These are phyloP conservation scores for Phenoliferia sp. DNA, from an alignment of 1,284 basidiomycete species.

Conservation along the genomic window DNA sequence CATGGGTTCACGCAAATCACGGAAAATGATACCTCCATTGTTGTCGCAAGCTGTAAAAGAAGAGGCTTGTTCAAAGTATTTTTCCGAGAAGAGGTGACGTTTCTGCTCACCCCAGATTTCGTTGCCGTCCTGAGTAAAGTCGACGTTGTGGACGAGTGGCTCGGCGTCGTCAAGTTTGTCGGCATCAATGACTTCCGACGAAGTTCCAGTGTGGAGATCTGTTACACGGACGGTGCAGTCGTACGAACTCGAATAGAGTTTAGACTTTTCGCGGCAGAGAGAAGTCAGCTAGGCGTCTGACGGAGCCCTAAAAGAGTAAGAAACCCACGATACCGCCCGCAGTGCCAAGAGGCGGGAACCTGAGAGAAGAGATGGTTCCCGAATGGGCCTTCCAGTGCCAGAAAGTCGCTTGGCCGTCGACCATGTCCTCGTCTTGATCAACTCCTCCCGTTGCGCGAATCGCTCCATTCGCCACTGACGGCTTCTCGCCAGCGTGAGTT, in stretches of 20 bases:
- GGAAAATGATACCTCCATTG: conserved; percentile 46
- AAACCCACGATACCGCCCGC: not conserved
- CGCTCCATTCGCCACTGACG: not conserved
- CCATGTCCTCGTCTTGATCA: conserved; percentile 28
- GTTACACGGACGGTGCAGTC: conserved; percentile 47
- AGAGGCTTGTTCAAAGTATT: not conserved
- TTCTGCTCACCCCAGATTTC: conserved; percentile 37
- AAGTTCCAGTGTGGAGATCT: conserved; percentile 43
- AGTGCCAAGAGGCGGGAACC: conserved; percentile 3
- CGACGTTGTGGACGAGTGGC: conserved; percentile 46
- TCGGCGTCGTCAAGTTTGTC: conserved; percentile 23
- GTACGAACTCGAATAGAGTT: conserved; percentile 47
- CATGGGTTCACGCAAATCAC: conserved; percentile 43
- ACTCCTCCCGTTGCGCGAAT: conserved; percentile 39
- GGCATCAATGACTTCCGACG: conserved; percentile 45
- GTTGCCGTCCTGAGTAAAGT: conserved; percentile 44
- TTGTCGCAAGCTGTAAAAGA: conserved; percentile 40
- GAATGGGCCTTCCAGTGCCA: conserved; percentile 47
- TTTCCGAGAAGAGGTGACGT: too few relatives aligned
- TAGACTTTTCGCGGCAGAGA: not conserved
- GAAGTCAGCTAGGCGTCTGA: not conserved
- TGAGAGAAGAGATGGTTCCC: conserved; percentile 12
- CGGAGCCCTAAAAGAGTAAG: not conserved
- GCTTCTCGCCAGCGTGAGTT: conserved; percentile 18
- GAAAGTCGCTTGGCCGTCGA: conserved; percentile 24